Conservation (phyloP, 2,329 filamentous ascomycete species). For the Aspergillus brasiliensis region DNA sequence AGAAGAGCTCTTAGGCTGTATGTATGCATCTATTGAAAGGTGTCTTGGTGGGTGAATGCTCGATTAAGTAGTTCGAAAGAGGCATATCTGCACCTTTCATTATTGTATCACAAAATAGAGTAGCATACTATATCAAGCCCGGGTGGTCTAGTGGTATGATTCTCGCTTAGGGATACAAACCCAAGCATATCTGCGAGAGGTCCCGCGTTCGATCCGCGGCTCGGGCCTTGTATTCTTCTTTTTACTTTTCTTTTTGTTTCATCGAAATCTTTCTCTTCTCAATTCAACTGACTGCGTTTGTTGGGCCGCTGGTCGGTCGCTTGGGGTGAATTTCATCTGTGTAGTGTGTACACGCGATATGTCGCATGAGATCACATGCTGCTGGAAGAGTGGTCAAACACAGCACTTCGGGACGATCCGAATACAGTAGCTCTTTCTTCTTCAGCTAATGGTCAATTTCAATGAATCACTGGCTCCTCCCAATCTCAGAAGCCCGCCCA, state of each 20-base stretch:
- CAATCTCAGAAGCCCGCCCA: neutral
- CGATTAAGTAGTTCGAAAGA: neutral
- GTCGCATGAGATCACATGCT: too few relatives aligned
- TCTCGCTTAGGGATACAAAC: conserved; percentile 2
- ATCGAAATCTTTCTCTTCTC: too few relatives aligned
- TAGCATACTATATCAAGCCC: neutral
- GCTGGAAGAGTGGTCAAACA: too few relatives aligned
- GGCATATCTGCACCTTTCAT: neutral
- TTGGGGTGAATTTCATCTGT: too few relatives aligned
- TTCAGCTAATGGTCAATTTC: neutral
- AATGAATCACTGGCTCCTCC: neutral
- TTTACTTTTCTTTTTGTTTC: neutral
- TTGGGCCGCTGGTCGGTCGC: too few relatives aligned
- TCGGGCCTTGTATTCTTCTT: neutral
- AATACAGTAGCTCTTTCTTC: neutral
- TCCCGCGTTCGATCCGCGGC: conserved; percentile 4
- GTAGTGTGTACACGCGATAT: too few relatives aligned
- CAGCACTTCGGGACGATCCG: too few relatives aligned
- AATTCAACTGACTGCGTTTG: too few relatives aligned
- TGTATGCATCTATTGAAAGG: neutral
- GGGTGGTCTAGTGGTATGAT: conserved; percentile 5
- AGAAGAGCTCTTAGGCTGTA: too few relatives aligned
- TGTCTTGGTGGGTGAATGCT: neutral
- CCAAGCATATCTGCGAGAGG: conserved; percentile 4
- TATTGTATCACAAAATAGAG: too few relatives aligned